Conservation (phyloP, 768 basidiomycete genomes). For the Epithele typhae region DNA sequence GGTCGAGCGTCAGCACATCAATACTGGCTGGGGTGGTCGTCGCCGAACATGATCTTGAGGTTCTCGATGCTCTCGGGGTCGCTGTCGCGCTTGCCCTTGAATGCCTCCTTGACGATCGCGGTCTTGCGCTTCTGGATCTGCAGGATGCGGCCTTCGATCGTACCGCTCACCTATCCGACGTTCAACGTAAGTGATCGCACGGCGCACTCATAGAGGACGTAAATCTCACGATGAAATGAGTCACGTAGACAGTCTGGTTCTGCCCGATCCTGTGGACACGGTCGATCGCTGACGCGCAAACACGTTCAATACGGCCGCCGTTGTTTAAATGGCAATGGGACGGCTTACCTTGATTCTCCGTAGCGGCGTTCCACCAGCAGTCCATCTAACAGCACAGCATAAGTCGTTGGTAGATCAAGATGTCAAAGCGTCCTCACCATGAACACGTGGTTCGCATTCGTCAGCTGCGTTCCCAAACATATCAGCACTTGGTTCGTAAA, state of each 20-base stretch:
- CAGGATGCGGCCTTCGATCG: slow-evolving; percentile 76
- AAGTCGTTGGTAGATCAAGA: neutral
- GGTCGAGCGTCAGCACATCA: too few species aligned
- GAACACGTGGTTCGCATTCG: slow-evolving; percentile 80
- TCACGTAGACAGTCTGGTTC: slow-evolving; percentile 77
- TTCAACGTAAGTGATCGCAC: too few species aligned
- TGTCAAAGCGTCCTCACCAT: too few species aligned
- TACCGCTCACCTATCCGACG: slow-evolving; percentile 53
- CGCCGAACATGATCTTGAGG: slow-evolving; percentile 73
- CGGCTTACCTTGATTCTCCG: slow-evolving; percentile 68
- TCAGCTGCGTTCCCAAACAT: slow-evolving; percentile 36
- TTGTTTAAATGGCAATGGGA: too few species aligned
- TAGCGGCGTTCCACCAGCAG: slow-evolving; percentile 89
- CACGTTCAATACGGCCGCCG: neutral
- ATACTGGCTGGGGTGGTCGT: too few species aligned
- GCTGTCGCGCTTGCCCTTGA: slow-evolving; percentile 51
- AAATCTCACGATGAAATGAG: slow-evolving; percentile 72
- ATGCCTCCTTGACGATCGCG: slow-evolving; percentile 81
- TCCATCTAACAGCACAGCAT: slow-evolving; percentile 58
- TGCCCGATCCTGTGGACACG: slow-evolving; percentile 85
- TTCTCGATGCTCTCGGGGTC: slow-evolving; percentile 78
- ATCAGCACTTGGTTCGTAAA: too few species aligned
- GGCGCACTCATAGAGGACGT: neutral
- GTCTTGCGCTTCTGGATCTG: slow-evolving; percentile 85
- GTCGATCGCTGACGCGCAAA: slow-evolving; percentile 53